phyloP scores from a whole-genome alignment of 306 rosid species.

The Cicer pinnatifidum region DNA sequence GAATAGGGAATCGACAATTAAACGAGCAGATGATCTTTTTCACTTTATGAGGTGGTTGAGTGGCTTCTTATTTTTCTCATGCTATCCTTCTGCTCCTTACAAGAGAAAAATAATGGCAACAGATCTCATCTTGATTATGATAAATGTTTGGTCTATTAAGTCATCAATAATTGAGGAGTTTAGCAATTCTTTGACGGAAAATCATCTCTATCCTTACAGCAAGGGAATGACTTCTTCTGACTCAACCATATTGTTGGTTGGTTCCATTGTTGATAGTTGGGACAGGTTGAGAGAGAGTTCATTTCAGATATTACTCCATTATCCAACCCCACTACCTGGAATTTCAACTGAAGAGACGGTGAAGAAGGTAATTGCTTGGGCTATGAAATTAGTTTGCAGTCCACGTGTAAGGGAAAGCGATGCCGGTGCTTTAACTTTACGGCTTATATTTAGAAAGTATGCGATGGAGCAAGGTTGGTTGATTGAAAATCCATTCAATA shows the following conservation, averaged over 20 bases:
- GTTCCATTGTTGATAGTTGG: slow-evolving; percentile 96
- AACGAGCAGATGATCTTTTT: slow-evolving; percentile 81
- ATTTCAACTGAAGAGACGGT: slow-evolving; percentile 70
- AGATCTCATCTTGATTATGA: slow-evolving; percentile 83
- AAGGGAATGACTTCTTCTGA: slow-evolving; percentile 74
- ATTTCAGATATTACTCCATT: slow-evolving; percentile 85
- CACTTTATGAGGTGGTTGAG: slow-evolving; percentile 95
- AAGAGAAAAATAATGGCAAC: slow-evolving; percentile 96
- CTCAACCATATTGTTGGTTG: slow-evolving; percentile 87
- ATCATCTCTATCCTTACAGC: slow-evolving; percentile 68
- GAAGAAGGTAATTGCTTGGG: slow-evolving; percentile 68
- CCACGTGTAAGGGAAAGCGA: slow-evolving; percentile 99
- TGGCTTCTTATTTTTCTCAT: slow-evolving; percentile 87
- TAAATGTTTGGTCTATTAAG: slow-evolving; percentile 78
- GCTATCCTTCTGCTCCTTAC: slow-evolving; percentile 98
- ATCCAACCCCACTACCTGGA: slow-evolving; percentile 95
- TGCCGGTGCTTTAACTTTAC: slow-evolving; percentile 89
- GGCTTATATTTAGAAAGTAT: slow-evolving; percentile 88
- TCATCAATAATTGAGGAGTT: slow-evolving; percentile 54
- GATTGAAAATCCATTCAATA: slow-evolving; percentile 60
- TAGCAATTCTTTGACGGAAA: slow-evolving; percentile 48
- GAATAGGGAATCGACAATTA: slow-evolving; percentile 48
- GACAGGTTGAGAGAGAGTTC: slow-evolving; percentile 89
- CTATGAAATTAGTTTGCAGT: slow-evolving; percentile 88
- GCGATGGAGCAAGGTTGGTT: slow-evolving; percentile 83